Base-by-base conservation (phyloP, 208 protist species). In the Leptomonas pyrrhocoris region DNA sequence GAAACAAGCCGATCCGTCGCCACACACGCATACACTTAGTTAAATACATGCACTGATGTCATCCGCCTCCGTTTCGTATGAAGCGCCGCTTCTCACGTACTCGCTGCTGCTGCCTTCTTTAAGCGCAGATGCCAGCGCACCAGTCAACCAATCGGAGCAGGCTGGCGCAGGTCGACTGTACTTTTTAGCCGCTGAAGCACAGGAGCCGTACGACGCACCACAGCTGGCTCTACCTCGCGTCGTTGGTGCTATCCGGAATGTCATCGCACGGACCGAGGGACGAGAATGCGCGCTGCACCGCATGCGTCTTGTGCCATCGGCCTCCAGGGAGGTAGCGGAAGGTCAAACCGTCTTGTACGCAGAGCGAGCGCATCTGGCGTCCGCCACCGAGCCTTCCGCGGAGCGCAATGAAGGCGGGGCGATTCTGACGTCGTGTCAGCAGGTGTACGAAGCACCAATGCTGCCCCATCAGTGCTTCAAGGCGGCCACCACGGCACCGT, bases 401-500 rank as follows among this genome's bases (percentile, higher is more conserved):
- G 60, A 23, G 9, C 2, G 43, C 8, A 13, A 42, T 2, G 43
- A 18, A 18, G 38, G 58, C n/a, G 30, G 53, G 46, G 30, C 60
- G 1, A 43, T 43, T 50, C 21, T 65, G 7, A 43, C 60, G 1
- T 46, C 60, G 27, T 65, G 60, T 12, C 46, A 42, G 11, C 46
- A 40, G 8, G 30, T 65, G 16, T 55, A 36, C 19, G 46, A 53
- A 19, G 23, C 4, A 25, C 45, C 27, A 0, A 19, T 55, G 64
- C 40, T 27, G 28, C 8, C 30, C 1, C 42, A 50, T 30, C 25
- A 60, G 19, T 34, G 53, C 38, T 70, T 40, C 40, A 15, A 61
- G 15, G 30, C 25, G 11, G 49, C 49, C 42, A 49, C 56, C 15
- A 43, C 19, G 2, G 46, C 74, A 11, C 55, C 80, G 30, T 21